Evolutionary conservation across 2,329 filamentous ascomycete species (phyloP).

Genomic region (Colletotrichum incanum): DNA sequence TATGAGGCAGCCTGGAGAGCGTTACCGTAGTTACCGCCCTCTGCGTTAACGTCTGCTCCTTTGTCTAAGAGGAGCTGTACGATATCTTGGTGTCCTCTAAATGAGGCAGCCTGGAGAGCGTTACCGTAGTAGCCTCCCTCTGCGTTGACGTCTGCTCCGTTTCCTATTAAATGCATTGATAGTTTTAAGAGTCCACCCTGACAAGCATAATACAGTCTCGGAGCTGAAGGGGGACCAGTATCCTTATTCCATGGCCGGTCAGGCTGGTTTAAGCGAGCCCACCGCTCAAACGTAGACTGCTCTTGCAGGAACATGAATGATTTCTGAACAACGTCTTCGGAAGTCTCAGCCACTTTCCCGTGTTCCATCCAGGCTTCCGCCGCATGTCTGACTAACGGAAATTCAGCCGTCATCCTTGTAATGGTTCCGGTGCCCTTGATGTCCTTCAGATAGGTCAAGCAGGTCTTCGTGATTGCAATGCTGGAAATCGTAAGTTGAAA

Average conservation of each 20-base stretch:
- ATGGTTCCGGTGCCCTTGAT: constrained; percentile 23
- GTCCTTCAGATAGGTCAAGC: constrained; percentile 45
- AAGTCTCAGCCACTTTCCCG: not conserved
- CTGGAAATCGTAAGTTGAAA: constrained; percentile 33
- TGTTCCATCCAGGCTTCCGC: constrained; percentile 39
- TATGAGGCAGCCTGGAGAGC: constrained; percentile 44
- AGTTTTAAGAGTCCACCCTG: not conserved
- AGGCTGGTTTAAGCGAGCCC: not conserved
- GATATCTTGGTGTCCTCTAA: constrained; percentile 8
- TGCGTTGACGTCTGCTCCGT: constrained; percentile 1
- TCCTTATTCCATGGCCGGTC: no score
- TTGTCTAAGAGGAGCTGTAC: constrained; percentile 30
- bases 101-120: constrained; percentile 17
- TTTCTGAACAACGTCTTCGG: not conserved
- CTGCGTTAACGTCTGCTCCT: constrained; percentile 37
- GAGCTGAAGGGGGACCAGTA: no score
- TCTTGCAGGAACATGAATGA: not conserved
- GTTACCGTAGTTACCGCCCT: constrained; percentile 35
- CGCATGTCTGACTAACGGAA: constrained; percentile 44
- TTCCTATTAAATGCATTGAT: not conserved
- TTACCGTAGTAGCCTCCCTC: not conserved
- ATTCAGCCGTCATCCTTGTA: not conserved
- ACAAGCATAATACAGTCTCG: not conserved
- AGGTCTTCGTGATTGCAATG: constrained; percentile 45
- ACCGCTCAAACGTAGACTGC: not conserved